Evolutionary conservation across 768 basidiomycete genomes (phyloP).

Genomic region (Podaxis mareebaensis): DNA sequence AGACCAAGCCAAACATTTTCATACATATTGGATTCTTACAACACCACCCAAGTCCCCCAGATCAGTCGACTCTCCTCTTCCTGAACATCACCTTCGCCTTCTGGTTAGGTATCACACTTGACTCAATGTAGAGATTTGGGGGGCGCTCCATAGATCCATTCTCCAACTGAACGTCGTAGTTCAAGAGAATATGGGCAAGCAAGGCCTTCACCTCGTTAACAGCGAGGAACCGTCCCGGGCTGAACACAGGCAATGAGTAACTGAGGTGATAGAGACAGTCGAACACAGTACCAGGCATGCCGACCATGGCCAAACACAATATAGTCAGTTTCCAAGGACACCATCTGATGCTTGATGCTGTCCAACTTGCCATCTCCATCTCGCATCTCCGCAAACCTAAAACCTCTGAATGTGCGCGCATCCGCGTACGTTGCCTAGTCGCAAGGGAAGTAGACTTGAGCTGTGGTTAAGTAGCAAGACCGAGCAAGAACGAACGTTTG

Average conservation of each 20-base stretch:
- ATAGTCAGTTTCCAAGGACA: conserved; percentile 25
- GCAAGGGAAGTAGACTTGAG: not conserved
- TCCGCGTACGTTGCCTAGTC: conserved; percentile 22
- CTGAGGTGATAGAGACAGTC: not conserved
- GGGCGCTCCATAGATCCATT: conserved; percentile 13
- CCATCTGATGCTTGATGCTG: conserved; percentile 28
- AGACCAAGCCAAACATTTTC: too few relatives aligned
- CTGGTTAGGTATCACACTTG: not conserved
- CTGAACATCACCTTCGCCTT: conserved; percentile 16
- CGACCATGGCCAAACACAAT: conserved; percentile 33
- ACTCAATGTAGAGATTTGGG: not conserved
- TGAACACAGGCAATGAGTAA: conserved; percentile 6
- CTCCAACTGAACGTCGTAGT: conserved; percentile 36
- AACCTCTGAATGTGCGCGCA: conserved; percentile 36
- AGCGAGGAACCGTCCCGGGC: conserved; percentile 44
- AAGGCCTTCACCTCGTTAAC: conserved; percentile 39
- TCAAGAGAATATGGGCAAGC: conserved; percentile 34
- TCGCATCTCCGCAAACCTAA: conserved; percentile 34
- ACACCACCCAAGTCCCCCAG: not conserved
- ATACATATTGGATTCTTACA: too few relatives aligned
- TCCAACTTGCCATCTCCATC: conserved; percentile 20
- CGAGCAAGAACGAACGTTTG: not conserved
- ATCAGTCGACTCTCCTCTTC: conserved; percentile 3
- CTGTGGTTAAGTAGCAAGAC: not conserved
- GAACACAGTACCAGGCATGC: conserved; percentile 26